Conservation (phyloP, 2,329 filamentous ascomycete species). For the Coniochaeta hoffmannii region DNA sequence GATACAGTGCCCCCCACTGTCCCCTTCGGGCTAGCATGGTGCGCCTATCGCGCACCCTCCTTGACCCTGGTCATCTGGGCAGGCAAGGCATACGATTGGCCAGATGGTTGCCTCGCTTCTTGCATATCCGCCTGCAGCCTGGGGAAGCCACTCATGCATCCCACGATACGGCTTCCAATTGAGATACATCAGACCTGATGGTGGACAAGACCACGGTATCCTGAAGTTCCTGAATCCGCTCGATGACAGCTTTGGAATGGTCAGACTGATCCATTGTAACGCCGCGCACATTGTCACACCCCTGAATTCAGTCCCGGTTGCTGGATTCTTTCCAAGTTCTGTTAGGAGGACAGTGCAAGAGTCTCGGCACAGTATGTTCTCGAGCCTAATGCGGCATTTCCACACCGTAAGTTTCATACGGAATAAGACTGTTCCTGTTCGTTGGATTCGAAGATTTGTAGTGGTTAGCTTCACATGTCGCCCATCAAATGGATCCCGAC, state of each 20-base stretch:
- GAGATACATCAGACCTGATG: neutral
- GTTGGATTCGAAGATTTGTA: neutral
- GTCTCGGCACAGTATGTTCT: too few species aligned
- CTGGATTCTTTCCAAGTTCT: too few species aligned
- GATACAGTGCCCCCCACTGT: neutral
- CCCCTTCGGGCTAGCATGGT: neutral
- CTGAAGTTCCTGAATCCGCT: neutral
- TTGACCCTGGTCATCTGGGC: neutral
- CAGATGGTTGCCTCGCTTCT: neutral
- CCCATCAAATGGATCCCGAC: neutral
- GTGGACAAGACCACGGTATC: neutral
- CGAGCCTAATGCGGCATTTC: neutral
- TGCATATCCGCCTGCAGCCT: neutral
- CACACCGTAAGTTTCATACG: neutral
- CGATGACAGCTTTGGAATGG: too few species aligned
- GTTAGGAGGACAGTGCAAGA: too few species aligned
- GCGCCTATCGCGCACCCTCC: neutral
- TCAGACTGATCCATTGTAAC: too few species aligned
- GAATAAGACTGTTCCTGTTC: neutral
- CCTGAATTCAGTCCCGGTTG: too few species aligned
- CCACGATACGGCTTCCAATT: neutral
- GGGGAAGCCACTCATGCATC: neutral
- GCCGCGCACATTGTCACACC: too few species aligned
- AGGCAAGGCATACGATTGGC: neutral
- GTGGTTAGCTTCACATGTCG: too few species aligned